phyloP scores from a whole-genome alignment of 164 flowering plant species.

The Cinnamomum chago region DNA sequence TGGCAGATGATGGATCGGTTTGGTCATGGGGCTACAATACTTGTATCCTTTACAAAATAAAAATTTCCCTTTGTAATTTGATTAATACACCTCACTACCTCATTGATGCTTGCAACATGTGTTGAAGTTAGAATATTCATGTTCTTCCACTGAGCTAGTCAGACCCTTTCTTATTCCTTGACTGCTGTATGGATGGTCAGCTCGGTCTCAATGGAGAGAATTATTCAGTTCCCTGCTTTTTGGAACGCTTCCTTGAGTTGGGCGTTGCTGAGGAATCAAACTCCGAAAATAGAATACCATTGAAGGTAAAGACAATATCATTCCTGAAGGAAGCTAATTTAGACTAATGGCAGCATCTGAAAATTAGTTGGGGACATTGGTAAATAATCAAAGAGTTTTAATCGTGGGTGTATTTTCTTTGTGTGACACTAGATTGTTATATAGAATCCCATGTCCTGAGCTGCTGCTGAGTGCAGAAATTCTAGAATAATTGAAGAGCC shows the following conservation, averaged over 20 bases:
- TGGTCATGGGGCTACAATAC: conserved; percentile 95
- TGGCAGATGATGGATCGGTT: conserved; percentile 89
- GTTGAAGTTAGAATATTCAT: neutral
- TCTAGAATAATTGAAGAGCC: too few relatives aligned
- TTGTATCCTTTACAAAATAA: conserved; percentile 57
- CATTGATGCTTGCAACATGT: neutral
- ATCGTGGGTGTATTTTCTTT: neutral
- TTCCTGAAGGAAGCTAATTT: neutral
- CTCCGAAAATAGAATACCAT: conserved; percentile 25
- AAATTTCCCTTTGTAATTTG: conserved; percentile 5
- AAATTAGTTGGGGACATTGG: neutral
- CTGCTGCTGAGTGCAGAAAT: neutral
- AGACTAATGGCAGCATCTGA: neutral
- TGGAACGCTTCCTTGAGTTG: conserved; percentile 49
- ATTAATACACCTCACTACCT: conserved; percentile 2
- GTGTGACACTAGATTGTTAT: neutral
- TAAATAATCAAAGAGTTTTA: neutral
- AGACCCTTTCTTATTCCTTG: conserved; percentile 31
- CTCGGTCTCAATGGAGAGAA: conserved; percentile 62
- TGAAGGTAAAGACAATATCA: conserved; percentile 46
- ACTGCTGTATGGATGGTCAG: conserved; percentile 74
- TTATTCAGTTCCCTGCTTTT: conserved; percentile 44
- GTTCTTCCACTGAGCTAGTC: neutral
- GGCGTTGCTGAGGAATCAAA: conserved; percentile 30
- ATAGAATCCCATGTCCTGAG: neutral